Conservation (phyloP, 331 rosid species). For the Telfairia occidentalis region DNA sequence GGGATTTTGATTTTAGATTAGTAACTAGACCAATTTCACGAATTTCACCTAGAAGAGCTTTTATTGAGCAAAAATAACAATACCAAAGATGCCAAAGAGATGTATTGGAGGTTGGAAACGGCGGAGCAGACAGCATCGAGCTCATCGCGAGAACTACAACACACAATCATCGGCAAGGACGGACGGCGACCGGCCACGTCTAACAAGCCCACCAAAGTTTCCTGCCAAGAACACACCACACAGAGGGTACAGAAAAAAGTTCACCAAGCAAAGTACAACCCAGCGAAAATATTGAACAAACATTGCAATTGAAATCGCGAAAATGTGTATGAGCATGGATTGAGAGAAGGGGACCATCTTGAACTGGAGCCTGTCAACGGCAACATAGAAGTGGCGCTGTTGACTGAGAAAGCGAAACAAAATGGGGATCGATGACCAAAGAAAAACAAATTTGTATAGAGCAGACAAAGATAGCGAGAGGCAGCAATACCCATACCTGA, state of each 20-base stretch:
- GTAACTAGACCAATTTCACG: not conserved
- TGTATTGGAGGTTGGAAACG: conserved; percentile 50
- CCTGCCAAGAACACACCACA: conserved; percentile 27
- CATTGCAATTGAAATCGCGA: not conserved
- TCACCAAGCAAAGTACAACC: not conserved
- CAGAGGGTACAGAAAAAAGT: not conserved
- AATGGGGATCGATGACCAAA: not conserved
- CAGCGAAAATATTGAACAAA: not conserved
- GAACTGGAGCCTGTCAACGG: conserved; percentile 72
- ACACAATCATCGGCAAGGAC: conserved; percentile 53
- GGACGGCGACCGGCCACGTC: conserved; percentile 65
- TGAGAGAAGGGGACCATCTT: conserved; percentile 37
- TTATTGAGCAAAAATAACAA: not conserved
- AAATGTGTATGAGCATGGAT: not conserved
- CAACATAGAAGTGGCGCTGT: conserved; percentile 76
- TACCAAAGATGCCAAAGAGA: conserved; percentile 58
- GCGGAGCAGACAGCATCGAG: conserved; percentile 67
- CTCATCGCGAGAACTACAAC: conserved; percentile 83
- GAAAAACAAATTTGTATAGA: not conserved
- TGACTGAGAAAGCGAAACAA: conserved; percentile 29
- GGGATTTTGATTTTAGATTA: not conserved
- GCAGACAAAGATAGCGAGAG: not conserved
- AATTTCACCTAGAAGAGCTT: not conserved
- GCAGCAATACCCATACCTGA: conserved; percentile 20
- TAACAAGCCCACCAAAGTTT: conserved; percentile 58